Evolutionary conservation across 1,139 yeast genomes (phyloP).

Genomic region (Arxiozyma heterogenica): DNA sequence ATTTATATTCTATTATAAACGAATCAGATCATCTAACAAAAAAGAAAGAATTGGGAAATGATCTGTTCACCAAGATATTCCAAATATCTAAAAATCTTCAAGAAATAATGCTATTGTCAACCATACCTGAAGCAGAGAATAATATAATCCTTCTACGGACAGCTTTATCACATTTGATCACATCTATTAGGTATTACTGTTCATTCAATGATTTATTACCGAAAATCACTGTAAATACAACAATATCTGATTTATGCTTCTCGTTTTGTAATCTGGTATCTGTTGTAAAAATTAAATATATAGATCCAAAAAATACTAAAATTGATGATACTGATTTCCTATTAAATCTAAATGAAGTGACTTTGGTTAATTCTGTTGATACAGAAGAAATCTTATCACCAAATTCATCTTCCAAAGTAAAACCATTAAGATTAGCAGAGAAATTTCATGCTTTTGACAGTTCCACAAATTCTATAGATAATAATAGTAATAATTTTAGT

Average conservation of each 20-base stretch:
- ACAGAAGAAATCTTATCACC: not conserved
- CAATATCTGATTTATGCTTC: slow-evolving; percentile 66
- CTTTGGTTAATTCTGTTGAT: not conserved
- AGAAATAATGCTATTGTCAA: slow-evolving; percentile 30
- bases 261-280: slow-evolving; percentile 62
- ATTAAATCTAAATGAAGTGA: not conserved
- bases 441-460: slow-evolving; percentile 1
- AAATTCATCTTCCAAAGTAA: slow-evolving; percentile 1
- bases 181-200: slow-evolving; percentile 71
- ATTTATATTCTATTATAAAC: not conserved
- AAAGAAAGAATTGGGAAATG: slow-evolving; percentile 13
- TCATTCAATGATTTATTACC: slow-evolving; percentile 51
- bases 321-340: not conserved
- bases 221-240: slow-evolving; percentile 60
- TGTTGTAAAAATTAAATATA: slow-evolving; percentile 35
- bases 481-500: not conserved
- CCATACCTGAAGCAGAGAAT: slow-evolving; percentile 17
- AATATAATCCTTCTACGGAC: slow-evolving; percentile 44
- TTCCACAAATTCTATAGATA: not conserved
- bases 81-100: slow-evolving; percentile 44
- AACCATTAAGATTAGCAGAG: slow-evolving; percentile 6
- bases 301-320: not conserved
- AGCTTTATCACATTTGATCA: slow-evolving; percentile 65
- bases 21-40: not conserved
- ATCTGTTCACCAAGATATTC: slow-evolving; percentile 48